Evolutionary conservation across 306 rosid species (phyloP).

Genomic region (Cucurbita argyrosperma): DNA sequence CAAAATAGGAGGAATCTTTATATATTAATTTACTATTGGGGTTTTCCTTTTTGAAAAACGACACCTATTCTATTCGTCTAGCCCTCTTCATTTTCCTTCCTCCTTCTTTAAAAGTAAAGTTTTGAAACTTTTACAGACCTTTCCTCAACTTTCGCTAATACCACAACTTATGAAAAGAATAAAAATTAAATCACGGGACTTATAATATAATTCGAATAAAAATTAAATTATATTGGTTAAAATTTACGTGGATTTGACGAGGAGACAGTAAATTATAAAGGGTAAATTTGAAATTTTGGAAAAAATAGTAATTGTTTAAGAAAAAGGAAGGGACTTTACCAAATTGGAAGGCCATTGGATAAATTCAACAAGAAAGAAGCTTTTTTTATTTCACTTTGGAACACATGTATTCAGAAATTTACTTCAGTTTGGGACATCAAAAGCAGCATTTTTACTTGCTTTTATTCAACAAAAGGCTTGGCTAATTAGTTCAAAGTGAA

Average conservation of each 20-base stretch:
- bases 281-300: too few species aligned
- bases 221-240: not conserved
- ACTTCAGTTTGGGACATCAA: not conserved
- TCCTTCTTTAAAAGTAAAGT: not conserved
- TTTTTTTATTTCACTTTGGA: not conserved
- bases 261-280: not conserved
- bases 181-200: too few species aligned
- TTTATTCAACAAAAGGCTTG: not conserved
- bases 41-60: not conserved
- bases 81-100: not conserved
- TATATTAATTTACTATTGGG: not conserved
- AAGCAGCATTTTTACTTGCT: not conserved
- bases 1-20: not conserved
- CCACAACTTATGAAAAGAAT: not conserved
- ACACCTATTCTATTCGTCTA: not conserved
- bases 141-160: not conserved
- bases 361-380: not conserved
- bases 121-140: slow-evolving; percentile 3
- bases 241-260: too few species aligned
- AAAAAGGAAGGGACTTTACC: not conserved
- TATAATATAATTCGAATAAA: not conserved
- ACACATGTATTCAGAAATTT: not conserved
- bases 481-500: slow-evolving; percentile 5
- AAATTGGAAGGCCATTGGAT: not conserved
- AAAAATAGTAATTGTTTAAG: too few species aligned